Conservation (phyloP, 306 rosid genomes). For the Bauhinia variegata region DNA sequence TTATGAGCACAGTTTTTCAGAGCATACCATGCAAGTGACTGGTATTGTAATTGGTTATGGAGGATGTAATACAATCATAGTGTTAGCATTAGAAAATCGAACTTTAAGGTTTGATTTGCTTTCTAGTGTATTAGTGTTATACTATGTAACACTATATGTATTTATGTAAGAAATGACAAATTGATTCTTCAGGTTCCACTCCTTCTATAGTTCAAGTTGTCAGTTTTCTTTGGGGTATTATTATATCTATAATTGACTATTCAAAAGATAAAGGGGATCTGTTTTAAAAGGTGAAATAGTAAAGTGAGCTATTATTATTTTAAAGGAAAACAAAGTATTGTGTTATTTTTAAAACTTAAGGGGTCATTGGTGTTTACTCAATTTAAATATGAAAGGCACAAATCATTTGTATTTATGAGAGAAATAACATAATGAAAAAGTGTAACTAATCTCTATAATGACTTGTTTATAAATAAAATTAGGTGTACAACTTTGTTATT, state of each 20-base stretch:
- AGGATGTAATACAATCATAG: constrained; percentile 77
- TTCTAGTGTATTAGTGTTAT: constrained; percentile 7
- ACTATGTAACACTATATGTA: not conserved
- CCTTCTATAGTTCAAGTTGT: constrained; percentile 2
- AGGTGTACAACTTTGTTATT: not conserved
- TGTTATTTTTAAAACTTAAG: not conserved
- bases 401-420: not conserved
- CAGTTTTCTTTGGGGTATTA: not conserved
- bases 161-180: not conserved
- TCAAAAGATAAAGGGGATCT: not conserved
- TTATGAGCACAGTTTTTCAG: constrained; percentile 57
- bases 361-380: not conserved
- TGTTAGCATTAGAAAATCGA: constrained; percentile 78
- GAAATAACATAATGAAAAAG: constrained; percentile 2
- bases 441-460: not conserved
- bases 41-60: constrained; percentile 72
- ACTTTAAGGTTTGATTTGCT: constrained; percentile 67
- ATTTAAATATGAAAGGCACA: constrained; percentile 14
- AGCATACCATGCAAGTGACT: constrained; percentile 62
- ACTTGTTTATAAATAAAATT: not conserved
- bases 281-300: not conserved
- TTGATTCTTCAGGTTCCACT: not conserved
- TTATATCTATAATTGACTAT: not conserved
- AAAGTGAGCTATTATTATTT: not conserved
- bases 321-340: not conserved